A percentile compares a stretch with the other conserved stretches of the same genome.
phyloP scores from a whole-genome alignment of 2,329 filamentous ascomycete genomes.

The Diplodia mutila region DNA sequence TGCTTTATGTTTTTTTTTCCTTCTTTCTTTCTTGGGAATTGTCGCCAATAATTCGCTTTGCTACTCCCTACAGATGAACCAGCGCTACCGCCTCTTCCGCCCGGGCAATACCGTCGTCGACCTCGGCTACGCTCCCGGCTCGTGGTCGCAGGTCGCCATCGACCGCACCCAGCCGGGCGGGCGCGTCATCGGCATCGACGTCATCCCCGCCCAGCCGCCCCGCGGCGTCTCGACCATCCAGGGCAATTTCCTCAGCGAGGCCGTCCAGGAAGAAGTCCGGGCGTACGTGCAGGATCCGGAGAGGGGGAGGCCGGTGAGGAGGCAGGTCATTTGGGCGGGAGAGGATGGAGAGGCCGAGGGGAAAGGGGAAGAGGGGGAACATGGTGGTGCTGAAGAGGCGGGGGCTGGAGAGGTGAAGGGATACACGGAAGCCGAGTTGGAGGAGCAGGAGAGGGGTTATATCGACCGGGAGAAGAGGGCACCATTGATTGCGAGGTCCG shows the following conservation, averaged over 20 bases:
- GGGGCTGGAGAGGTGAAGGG: conserved; percentile 32
- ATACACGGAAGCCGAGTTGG: conserved; percentile 38
- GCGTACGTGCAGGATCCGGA: conserved; percentile 71
- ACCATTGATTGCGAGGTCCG: conserved; percentile 33
- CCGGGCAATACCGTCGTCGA: conserved; percentile 86
- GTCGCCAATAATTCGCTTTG: too few species aligned
- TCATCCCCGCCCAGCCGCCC: conserved; percentile 90
- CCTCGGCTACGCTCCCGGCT: conserved; percentile 77
- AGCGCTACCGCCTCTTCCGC: conserved; percentile 77
- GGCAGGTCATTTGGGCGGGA: conserved; percentile 29
- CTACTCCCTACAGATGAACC: conserved; percentile 67
- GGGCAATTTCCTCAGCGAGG: conserved; percentile 81
- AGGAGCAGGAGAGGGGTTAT: conserved; percentile 59
- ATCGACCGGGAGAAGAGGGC: conserved; percentile 66
- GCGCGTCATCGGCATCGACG: conserved; percentile 86
- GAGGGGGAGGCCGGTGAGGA: conserved; percentile 55
- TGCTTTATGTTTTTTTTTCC: too few species aligned
- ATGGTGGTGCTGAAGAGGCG: conserved; percentile 33
- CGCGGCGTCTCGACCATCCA: conserved; percentile 92
- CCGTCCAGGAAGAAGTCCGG: conserved; percentile 76
- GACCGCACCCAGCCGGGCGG: conserved; percentile 76
- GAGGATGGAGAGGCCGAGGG: conserved; percentile 42
- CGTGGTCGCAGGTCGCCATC: conserved; percentile 76
- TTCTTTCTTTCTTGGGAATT: not conserved
- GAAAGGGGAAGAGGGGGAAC: conserved; percentile 50